Percentiles rank a stretch among this genome's conserved stretches.
Conservation (phyloP, 352 stramenopile species). For the Globisporangium viniferum region DNA sequence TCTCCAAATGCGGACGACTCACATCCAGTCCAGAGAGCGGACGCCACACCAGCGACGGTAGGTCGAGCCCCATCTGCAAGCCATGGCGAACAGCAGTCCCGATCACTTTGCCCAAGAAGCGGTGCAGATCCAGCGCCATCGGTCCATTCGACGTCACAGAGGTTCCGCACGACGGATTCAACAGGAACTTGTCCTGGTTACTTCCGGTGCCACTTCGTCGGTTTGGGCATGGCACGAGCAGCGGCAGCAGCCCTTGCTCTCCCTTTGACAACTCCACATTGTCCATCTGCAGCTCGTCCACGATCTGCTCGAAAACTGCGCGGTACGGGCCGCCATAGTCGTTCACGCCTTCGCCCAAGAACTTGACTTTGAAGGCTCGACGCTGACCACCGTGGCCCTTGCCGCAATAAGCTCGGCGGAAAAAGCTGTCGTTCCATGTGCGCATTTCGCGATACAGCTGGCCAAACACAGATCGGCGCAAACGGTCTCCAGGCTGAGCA, state of each 20-base stretch:
- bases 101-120: slow-evolving; percentile 96
- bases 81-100: slow-evolving; percentile 95
- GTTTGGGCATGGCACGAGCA: slow-evolving; percentile 90
- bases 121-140: slow-evolving; percentile 91
- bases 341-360: slow-evolving; percentile 98
- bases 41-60: slow-evolving; percentile 86
- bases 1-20: slow-evolving; percentile 68
- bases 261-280: slow-evolving; percentile 85
- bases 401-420: slow-evolving; percentile 95
- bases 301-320: slow-evolving; percentile 96
- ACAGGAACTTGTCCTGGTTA: slow-evolving; percentile 91
- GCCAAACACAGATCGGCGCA: slow-evolving; percentile 95
- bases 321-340: slow-evolving; percentile 98
- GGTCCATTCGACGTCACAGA: slow-evolving; percentile 78
- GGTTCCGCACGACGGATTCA: slow-evolving; percentile 83
- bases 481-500: slow-evolving; percentile 82
- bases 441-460: slow-evolving; percentile 97
- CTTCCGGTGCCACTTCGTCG: slow-evolving; percentile 79
- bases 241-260: slow-evolving; percentile 80
- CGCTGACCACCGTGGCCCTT: slow-evolving; percentile 97
- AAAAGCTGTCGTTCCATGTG: slow-evolving; percentile 92
- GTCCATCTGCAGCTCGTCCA: slow-evolving; percentile 93
- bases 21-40: slow-evolving; percentile 80
- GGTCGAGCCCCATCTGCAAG: slow-evolving; percentile 92
- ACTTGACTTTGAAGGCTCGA: slow-evolving; percentile 99